Conservation (phyloP, 2,329 filamentous ascomycete genomes). For the Mycosphaerelloides madeirae region DNA sequence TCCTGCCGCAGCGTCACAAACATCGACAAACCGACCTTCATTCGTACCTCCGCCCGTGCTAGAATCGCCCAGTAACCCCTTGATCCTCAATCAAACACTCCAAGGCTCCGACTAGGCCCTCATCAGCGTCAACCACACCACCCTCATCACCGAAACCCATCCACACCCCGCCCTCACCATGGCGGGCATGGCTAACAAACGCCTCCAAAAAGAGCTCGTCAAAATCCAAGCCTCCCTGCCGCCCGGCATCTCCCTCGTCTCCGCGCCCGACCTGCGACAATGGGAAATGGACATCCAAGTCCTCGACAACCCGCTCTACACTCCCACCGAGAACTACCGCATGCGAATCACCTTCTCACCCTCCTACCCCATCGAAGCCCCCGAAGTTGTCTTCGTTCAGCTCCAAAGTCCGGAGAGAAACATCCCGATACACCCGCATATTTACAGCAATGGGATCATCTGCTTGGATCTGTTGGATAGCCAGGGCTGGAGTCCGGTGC, state of each 20-base stretch:
- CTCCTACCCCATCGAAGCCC: conserved; percentile 90
- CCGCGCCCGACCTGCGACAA: conserved; percentile 76
- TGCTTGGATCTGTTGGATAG: conserved; percentile 87
- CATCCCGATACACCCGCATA: conserved; percentile 93
- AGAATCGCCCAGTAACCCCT: too few relatives aligned
- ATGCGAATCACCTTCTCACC: conserved; percentile 81
- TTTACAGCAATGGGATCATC: conserved; percentile 98
- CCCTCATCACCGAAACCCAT: neutral
- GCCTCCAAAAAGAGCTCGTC: conserved; percentile 50
- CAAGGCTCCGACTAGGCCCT: too few relatives aligned
- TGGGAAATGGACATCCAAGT: conserved; percentile 93
- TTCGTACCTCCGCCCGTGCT: too few relatives aligned
- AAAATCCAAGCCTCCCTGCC: conserved; percentile 58
- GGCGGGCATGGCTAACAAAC: conserved; percentile 33
- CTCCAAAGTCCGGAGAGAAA: conserved; percentile 48
- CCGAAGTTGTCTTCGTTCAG: conserved; percentile 84
- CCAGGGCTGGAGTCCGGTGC: conserved; percentile 91
- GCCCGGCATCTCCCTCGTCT: conserved; percentile 70
- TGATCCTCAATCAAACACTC: too few relatives aligned
- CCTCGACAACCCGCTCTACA: conserved; percentile 88
- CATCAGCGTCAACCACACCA: neutral
- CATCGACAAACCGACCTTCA: too few relatives aligned
- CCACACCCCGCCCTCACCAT: conserved; percentile 13
- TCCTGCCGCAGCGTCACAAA: too few relatives aligned
- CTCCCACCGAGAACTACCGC: conserved; percentile 66